Base-by-base conservation (phyloP, 2,329 filamentous ascomycete genomes). In the Talaromyces sp. region DNA sequence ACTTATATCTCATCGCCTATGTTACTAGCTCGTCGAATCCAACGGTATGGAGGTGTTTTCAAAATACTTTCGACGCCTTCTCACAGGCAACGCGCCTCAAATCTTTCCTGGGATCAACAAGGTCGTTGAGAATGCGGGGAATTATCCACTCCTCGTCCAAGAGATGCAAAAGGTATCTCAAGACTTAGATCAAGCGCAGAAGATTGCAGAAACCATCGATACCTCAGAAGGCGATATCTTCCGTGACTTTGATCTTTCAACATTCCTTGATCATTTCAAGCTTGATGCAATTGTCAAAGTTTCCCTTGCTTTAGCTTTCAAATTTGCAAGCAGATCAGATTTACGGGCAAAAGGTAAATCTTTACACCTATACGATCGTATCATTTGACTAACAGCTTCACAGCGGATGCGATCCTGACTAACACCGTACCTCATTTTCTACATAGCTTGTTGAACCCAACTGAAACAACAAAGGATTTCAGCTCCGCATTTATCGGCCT, bases 31-130 rank as follows among this genome's bases (percentile, higher is more conserved):
- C 77, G 90, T 98, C 82, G 90, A 97, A 87, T 93, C 94, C 74
- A 90, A 96, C 93, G 93, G 93, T 76, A 99, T 99, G 94, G 96
- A 99, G 85, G 93, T 97, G 76, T 97, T 93, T 78, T 89, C 92
- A 67, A 96, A 93, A 83, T 97, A 95, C 79, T 96, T 99, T 80
- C 89, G 92, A 79, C 92, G 94, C 79, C 85, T 98, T 76, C 87
- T 99, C 75, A 90, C 90, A 79, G 89, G 90, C 81, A 97, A 97
- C 87, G 92, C 93, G 73, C 83, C 89, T 68, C 90, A 95, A 74
- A 95, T 99, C 76, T 98, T 98, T 76, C 89, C 92, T 60, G 88
- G 90, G 68, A 83, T 89, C 63, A 91, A 87, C 72, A 86, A 92
- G 78, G 86, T 87, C 64, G 86, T 88, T 69, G 85, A 92, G 69